A percentile compares a stretch with the other conserved stretches of the same genome.
These are phyloP conservation scores for Spongospora subterranea DNA, from an alignment of 208 protist genomes.

Conservation along the genomic window DNA sequence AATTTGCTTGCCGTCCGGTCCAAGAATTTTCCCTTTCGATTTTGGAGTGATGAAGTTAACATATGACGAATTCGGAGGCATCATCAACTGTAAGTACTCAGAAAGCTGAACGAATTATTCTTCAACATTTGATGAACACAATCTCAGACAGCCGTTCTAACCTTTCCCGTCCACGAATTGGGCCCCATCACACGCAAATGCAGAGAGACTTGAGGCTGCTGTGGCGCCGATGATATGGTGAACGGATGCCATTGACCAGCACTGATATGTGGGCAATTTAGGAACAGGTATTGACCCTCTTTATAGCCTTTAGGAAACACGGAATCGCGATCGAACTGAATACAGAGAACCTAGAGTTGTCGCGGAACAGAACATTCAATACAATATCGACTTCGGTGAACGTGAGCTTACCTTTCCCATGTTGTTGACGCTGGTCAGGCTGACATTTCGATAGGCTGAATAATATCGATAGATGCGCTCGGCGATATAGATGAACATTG, in stretches of 20 bases:
- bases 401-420: conserved; percentile 70
- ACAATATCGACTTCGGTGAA: neutral
- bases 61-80: neutral
- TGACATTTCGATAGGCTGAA: neutral
- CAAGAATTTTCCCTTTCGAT: conserved; percentile 57
- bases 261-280: conserved; percentile 81
- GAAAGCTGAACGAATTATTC: neutral
- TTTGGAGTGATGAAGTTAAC: neutral
- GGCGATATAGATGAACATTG: conserved; percentile 73
- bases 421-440: conserved; percentile 66
- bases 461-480: conserved; percentile 74
- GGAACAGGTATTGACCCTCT: conserved; percentile 82
- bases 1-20: conserved; percentile 34
- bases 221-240: conserved; percentile 80
- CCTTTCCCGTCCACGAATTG: conserved; percentile 45
- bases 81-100: conserved; percentile 57
- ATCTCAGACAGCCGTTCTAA: neutral
- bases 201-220: conserved; percentile 69
- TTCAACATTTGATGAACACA: neutral
- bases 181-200: conserved; percentile 69
- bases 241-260: conserved; percentile 84
- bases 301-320: conserved; percentile 68
- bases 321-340: conserved; percentile 27
- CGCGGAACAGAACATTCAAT: neutral
- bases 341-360: neutral